Evolutionary conservation across 352 stramenopile genomes (phyloP).

Genomic region (Globisporangium takayamanum): DNA sequence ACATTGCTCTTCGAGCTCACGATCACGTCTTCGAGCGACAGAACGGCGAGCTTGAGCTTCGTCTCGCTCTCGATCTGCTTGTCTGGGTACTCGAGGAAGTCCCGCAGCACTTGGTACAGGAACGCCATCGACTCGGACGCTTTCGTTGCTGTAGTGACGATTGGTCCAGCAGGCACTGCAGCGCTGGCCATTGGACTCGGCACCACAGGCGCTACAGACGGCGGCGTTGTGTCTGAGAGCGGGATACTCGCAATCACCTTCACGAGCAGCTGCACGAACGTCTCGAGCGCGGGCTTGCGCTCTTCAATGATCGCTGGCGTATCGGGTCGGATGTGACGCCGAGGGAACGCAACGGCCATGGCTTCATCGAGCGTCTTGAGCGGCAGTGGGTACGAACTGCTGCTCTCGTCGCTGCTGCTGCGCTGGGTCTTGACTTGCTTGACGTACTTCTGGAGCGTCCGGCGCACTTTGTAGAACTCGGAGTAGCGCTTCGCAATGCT

Average conservation of each 20-base stretch:
- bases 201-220: neutral
- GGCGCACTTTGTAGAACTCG: conserved; percentile 71
- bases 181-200: neutral
- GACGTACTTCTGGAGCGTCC: conserved; percentile 53
- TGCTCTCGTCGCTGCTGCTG: neutral
- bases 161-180: neutral
- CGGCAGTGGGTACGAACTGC: conserved; percentile 3
- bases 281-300: conserved; percentile 56
- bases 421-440: conserved; percentile 50
- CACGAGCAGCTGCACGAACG: conserved; percentile 76
- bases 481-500: conserved; percentile 84
- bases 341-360: conserved; percentile 50
- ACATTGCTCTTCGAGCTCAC: conserved; percentile 67
- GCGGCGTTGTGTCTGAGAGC: conserved; percentile 24
- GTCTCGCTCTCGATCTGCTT: conserved; percentile 83
- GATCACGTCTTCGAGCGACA: conserved; percentile 80
- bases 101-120: conserved; percentile 67
- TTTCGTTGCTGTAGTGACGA: conserved; percentile 2
- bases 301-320: conserved; percentile 71
- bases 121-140: conserved; percentile 41
- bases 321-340: conserved; percentile 66
- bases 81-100: conserved; percentile 82
- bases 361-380: conserved; percentile 53
- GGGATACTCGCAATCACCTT: conserved; percentile 78
- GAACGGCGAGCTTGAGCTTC: conserved; percentile 73